Base-by-base conservation (phyloP, 106 monocot species). In the Xerophyta viscosa region DNA sequence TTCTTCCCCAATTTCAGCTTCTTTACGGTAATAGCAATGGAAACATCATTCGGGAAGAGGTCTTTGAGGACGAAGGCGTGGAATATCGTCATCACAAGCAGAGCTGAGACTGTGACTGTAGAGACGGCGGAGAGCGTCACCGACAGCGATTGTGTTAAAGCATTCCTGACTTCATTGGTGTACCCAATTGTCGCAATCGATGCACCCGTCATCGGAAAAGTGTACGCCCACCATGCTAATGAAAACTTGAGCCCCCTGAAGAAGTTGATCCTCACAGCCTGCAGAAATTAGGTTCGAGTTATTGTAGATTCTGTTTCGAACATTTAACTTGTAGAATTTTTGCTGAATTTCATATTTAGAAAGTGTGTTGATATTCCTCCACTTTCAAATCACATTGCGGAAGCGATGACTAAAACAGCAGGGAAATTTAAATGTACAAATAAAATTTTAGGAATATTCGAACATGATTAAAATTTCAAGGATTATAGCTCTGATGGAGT, bases 41-140 rank as follows among this genome's bases (percentile, higher is more conserved):
- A 61, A 46, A 36, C 52, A 43, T 61, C 69, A 27, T 69, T 69
- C 2, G 61, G 69, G 61, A 69, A 69, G 37, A 62, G 61, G 15
- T 69, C 61, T 8, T 29, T 31, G 24, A 61, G 36, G 15, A 69
- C 46, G 26, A 69, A 69, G 6, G 69, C 61, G 46, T 69, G 69
- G 24, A 54, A 3, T 10, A 62, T 31, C 3, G 69, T 69, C 12
- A 44, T 20, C 9, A 55, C 33, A 2, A 69, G 33, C 3, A 69
- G 61, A 21, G 54, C 44, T 20, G 61, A 31, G 1, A 69, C 69
- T 12, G 69, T 69, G 14, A 69, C 6, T 20, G 61, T 54, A 13
- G 62, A 69, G 29, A 61, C 47, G 42, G 36, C 52, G 31, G 69
- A 61, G 2, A 69, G 11, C 7, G 20, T 13, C 9, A 69, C 46